A percentile compares a stretch with the other conserved stretches of the same genome.
phyloP scores from a whole-genome alignment of 345 rosid species.

The Excoecaria cochinchinensis region DNA sequence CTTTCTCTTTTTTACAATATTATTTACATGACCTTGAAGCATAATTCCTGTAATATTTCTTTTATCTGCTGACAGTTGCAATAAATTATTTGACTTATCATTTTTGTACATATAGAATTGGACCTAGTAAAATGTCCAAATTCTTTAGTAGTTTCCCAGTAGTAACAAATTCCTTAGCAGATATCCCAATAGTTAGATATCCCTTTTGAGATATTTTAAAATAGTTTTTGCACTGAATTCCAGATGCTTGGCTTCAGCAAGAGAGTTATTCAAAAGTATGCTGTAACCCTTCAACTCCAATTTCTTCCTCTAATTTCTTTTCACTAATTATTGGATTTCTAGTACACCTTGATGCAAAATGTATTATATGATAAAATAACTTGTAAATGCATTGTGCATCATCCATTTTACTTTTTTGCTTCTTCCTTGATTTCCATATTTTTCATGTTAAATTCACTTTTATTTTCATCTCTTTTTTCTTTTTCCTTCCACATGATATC shows the following conservation, averaged over 20 bases:
- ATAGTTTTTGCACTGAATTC: too few species aligned
- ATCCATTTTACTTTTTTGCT: neutral
- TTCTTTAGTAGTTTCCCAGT: neutral
- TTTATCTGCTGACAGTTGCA: neutral
- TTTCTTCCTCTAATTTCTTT: neutral
- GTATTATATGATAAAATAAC: neutral
- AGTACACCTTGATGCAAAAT: neutral
- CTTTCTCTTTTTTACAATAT: neutral
- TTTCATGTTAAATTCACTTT: neutral
- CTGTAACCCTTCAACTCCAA: neutral
- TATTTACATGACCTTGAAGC: too few species aligned
- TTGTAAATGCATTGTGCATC: neutral
- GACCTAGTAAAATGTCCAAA: neutral
- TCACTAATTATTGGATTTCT: neutral
- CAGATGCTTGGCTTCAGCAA: neutral
- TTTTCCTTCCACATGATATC: neutral
- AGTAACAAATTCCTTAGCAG: too few species aligned
- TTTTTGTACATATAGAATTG: neutral
- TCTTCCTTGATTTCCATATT: neutral
- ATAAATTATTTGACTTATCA: neutral
- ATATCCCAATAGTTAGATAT: neutral
- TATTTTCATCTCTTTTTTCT: neutral
- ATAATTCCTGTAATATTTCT: too few species aligned
- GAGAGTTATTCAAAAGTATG: neutral
- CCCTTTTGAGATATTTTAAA: too few species aligned